These are phyloP conservation scores for Candida cerambycidarum DNA, from an alignment of 805 yeast species.

Conservation along the genomic window DNA sequence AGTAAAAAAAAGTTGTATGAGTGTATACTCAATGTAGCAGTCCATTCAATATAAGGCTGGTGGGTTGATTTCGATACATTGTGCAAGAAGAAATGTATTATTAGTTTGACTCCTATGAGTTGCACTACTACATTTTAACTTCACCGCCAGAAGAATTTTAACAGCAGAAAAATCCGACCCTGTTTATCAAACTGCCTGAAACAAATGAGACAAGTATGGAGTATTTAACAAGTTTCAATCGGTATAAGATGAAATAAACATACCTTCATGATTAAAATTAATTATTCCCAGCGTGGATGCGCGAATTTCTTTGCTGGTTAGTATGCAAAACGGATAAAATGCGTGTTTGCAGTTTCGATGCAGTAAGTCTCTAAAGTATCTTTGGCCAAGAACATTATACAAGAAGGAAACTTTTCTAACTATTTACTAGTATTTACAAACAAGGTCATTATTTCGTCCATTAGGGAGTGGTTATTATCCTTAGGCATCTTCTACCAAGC, in stretches of 20 bases:
- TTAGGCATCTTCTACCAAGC: background rate
- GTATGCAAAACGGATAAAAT: background rate
- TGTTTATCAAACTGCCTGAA: background rate
- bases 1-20: background rate
- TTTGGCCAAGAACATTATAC: background rate
- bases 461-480: too few species aligned
- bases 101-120: background rate
- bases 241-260: background rate
- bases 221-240: too few species aligned
- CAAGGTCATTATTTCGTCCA: too few species aligned
- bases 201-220: too few species aligned
- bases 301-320: background rate
- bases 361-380: too few species aligned
- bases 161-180: too few species aligned
- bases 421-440: too few species aligned
- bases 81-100: background rate
- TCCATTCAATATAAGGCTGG: too few species aligned
- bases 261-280: slow-evolving; percentile 11
- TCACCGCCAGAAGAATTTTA: background rate
- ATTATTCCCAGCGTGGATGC: slow-evolving; percentile 5
- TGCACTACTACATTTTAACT: too few species aligned
- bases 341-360: too few species aligned
- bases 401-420: background rate
- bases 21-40: too few species aligned
- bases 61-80: too few species aligned